Conservation (phyloP, 2,329 filamentous ascomycete genomes). For the Neobulgaria alba region DNA sequence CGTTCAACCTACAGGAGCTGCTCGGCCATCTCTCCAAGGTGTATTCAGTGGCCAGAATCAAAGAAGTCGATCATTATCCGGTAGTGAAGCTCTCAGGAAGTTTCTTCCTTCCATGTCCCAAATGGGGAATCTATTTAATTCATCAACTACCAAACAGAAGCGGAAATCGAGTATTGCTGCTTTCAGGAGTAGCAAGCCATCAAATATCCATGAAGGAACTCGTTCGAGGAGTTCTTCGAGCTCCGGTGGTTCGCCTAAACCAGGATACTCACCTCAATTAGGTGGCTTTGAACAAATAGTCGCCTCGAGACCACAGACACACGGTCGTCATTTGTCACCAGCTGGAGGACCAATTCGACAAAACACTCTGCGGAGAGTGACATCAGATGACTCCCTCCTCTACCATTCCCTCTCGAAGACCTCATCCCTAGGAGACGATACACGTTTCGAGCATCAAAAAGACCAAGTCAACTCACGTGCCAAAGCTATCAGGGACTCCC, state of each 20-base stretch:
- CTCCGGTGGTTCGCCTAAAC: conserved; percentile 3
- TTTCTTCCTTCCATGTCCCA: conserved; percentile 38
- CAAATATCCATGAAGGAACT: background rate
- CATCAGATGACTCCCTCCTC: conserved; percentile 72
- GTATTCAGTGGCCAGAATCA: conserved; percentile 39
- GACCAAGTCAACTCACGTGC: conserved; percentile 82
- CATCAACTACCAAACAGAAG: conserved; percentile 15
- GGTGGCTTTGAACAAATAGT: conserved; percentile 8
- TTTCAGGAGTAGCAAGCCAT: conserved; percentile 7
- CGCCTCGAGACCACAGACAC: conserved; percentile 7
- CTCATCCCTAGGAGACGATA: conserved; percentile 78
- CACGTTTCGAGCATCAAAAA: conserved; percentile 68
- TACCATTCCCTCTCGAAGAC: conserved; percentile 67
- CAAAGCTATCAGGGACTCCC: conserved; percentile 84
- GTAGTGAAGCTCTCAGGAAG: conserved; percentile 48
- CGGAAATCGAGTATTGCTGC: conserved; percentile 7
- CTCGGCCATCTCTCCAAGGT: conserved; percentile 34
- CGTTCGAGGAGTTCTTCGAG: conserved; percentile 7
- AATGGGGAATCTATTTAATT: conserved; percentile 24
- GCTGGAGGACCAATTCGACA: conserved; percentile 8
- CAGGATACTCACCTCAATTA: conserved; percentile 6
- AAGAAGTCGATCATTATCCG: conserved; percentile 43
- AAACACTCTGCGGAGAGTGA: conserved; percentile 45
- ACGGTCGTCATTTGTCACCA: conserved; percentile 1
- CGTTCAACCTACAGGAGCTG: conserved; percentile 23